A percentile compares a stretch with the other conserved stretches of the same genome.
phyloP scores from a whole-genome alignment of 1,284 basidiomycete species.

The Puccinia horiana region DNA sequence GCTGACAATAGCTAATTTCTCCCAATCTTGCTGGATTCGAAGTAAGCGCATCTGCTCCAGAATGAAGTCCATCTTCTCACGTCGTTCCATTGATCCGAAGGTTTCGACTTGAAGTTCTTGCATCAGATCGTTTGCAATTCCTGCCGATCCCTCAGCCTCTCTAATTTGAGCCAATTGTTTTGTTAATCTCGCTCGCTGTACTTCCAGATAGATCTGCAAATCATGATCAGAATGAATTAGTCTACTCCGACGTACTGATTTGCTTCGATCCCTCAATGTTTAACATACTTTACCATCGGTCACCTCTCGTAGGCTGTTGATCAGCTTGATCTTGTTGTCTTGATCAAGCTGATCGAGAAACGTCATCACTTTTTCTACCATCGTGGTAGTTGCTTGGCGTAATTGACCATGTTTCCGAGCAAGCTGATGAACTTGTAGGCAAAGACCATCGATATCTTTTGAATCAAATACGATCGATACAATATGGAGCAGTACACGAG shows the following conservation, averaged over 20 bases:
- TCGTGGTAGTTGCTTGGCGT: slow-evolving; percentile 81
- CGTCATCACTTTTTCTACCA: slow-evolving; percentile 80
- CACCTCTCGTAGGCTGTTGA: slow-evolving; percentile 84
- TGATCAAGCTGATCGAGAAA: slow-evolving; percentile 76
- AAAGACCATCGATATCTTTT: slow-evolving; percentile 71
- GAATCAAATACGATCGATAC: slow-evolving; percentile 72
- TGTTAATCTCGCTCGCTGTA: slow-evolving; percentile 90
- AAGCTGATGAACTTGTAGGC: slow-evolving; percentile 71
- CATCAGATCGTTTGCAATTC: slow-evolving; percentile 78
- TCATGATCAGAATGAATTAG: not conserved
- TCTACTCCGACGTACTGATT: not conserved
- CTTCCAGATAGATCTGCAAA: slow-evolving; percentile 88
- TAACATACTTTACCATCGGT: slow-evolving; percentile 87
- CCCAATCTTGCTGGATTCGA: slow-evolving; percentile 76
- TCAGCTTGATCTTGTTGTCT: slow-evolving; percentile 68
- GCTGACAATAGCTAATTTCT: slow-evolving; percentile 83
- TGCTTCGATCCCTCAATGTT: slow-evolving; percentile 66
- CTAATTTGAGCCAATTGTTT: slow-evolving; percentile 78
- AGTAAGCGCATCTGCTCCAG: slow-evolving; percentile 96
- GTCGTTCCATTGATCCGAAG: slow-evolving; percentile 94
- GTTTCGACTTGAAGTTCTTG: slow-evolving; percentile 97
- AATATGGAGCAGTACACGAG: slow-evolving; percentile 75
- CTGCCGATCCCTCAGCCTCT: slow-evolving; percentile 70
- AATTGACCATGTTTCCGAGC: slow-evolving; percentile 98
- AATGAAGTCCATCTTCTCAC: slow-evolving; percentile 98